Evolutionary conservation across 257 asterid species (phyloP).

Genomic region (Nicotiana benthamiana): DNA sequence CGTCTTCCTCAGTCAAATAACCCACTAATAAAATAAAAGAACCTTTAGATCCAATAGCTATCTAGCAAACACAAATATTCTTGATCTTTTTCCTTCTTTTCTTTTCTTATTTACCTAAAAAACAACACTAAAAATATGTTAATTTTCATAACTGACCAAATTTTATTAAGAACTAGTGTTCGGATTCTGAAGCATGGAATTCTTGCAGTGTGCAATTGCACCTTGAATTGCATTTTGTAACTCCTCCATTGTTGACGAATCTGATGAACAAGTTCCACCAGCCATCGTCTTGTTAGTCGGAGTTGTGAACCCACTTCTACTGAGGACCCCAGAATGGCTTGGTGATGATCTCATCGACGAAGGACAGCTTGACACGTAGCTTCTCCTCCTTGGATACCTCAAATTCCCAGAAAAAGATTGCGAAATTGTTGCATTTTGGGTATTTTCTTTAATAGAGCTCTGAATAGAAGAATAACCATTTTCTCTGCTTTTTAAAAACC

Average conservation of each 20-base stretch:
- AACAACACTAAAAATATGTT: neutral
- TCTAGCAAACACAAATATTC: neutral
- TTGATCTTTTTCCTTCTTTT: neutral
- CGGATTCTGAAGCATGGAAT: conserved; percentile 44
- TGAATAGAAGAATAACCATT: no score
- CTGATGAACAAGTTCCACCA: conserved; percentile 15
- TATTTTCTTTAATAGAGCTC: neutral
- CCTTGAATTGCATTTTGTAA: conserved; percentile 83
- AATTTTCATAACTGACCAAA: conserved; percentile 33
- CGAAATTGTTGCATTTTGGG: conserved; percentile 8
- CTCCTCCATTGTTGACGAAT: conserved; percentile 78
- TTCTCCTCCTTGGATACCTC: conserved; percentile 48
- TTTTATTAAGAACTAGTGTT: neutral
- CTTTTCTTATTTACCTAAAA: neutral
- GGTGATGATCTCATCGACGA: conserved; percentile 87
- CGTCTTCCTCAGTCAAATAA: conserved; percentile 16
- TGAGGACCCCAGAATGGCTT: conserved; percentile 42
- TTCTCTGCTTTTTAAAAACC: neutral
- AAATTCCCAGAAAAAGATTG: conserved; percentile 70
- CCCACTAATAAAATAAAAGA: neutral
- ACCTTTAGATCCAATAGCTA: conserved; percentile 17
- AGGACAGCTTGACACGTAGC: conserved; percentile 68
- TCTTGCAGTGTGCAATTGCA: conserved; percentile 87
- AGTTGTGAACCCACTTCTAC: conserved; percentile 22
- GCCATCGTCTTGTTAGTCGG: conserved; percentile 17